Evolutionary conservation across 805 yeast species (phyloP), one percentile per base, ranked within the genome.

Genomic region (Kluyveromyces nonfermentans): DNA sequence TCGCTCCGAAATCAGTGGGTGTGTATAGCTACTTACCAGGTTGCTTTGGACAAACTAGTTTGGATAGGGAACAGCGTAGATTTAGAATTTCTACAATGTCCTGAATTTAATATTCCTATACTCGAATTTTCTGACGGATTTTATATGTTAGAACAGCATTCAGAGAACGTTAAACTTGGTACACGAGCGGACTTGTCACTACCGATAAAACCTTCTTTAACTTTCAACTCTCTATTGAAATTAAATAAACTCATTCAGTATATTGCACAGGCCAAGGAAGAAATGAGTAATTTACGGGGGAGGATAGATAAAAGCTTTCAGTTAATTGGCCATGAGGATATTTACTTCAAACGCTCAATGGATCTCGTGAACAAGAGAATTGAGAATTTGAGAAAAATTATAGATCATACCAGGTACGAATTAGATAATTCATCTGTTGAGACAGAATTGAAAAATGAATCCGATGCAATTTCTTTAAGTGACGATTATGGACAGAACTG

Each of bases 181-280:
- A 19, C 31, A 4, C 33, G 14, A 4, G 34, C 16, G 16, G 16
- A 20, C 9, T 9, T 10, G 7, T n/a, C 30, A 16, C 19, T n/a
- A 4, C 19, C 20, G 6, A 5, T 30, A 10, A 53, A 46, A 32
- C 38, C 37, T 15, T 54, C 59, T 1, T 61, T 67, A 19, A 50
- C 50, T 14, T 62, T 51, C 40, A 62, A 57, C 45, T 44, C 54
- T 3, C 41, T 55, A 10, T 41, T 62, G 15, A 61, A 60, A 34
- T 19, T 62, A 18, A 60, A 55, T 30, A 62, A 54, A 33, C 30
- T 57, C n/a, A 31, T 57, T 5, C 64, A 60, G 35, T 60, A 60
- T 45, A 44, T 42, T 12, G 42, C 49, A 4, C 60, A 59, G 41
- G 49, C 53, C 1, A 35, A 31, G 17, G 47, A 50, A 19, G 66